These are phyloP conservation scores for Candida alai DNA, from an alignment of 805 yeast species.

Conservation along the genomic window DNA sequence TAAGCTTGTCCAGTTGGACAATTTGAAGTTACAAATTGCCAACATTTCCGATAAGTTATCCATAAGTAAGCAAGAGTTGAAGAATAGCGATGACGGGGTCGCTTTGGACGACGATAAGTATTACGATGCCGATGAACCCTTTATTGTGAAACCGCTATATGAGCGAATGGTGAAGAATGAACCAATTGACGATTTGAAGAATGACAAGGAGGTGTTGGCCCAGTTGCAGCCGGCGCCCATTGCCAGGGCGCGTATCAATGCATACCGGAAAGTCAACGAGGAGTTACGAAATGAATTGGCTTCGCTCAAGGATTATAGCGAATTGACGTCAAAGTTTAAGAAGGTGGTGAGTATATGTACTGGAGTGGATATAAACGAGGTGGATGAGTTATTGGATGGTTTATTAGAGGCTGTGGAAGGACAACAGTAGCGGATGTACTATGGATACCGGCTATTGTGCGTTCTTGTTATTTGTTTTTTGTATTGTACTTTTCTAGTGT, in stretches of 20 bases:
- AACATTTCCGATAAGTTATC: slow-evolving; percentile 37
- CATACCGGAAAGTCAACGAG: slow-evolving; percentile 69
- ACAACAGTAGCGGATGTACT: slow-evolving; percentile 29
- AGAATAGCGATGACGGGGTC: slow-evolving; percentile 51
- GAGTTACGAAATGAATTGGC: slow-evolving; percentile 50
- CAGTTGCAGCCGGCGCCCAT: slow-evolving; percentile 46
- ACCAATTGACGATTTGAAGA: slow-evolving; percentile 20
- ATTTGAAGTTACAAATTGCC: slow-evolving; percentile 45
- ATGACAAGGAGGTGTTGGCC: slow-evolving; percentile 21
- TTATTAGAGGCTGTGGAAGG: slow-evolving; percentile 88
- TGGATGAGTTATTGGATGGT: slow-evolving; percentile 78
- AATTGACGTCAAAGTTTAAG: slow-evolving; percentile 63
- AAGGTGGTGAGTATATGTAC: slow-evolving; percentile 87
- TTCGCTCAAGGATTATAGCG: slow-evolving; percentile 44
- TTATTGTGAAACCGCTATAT: slow-evolving; percentile 60
- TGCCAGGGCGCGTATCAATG: slow-evolving; percentile 72
- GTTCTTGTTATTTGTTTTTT: background rate
- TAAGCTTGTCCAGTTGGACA: slow-evolving; percentile 41
- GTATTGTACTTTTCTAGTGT: background rate
- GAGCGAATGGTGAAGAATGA: slow-evolving; percentile 41
- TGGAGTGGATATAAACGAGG: slow-evolving; percentile 76
- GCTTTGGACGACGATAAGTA: slow-evolving; percentile 57
- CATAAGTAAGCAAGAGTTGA: slow-evolving; percentile 20
- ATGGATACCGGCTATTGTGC: too few relatives aligned
- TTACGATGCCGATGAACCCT: slow-evolving; percentile 92